Conservation (phyloP, 768 basidiomycete genomes). For the Rhizopogon vesiculosus region DNA sequence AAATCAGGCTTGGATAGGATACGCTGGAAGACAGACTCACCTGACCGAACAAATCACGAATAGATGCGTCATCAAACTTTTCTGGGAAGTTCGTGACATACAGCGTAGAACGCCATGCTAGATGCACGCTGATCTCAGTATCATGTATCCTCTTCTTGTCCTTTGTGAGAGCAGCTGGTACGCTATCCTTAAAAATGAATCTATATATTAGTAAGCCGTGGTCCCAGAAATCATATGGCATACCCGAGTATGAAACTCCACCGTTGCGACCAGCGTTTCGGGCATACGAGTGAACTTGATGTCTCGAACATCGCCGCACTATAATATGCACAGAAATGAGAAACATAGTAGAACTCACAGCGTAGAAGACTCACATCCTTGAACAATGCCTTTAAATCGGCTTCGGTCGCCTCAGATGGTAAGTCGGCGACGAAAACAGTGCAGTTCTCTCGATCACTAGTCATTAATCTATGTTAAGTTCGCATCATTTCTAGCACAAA, state of each 20-base stretch:
- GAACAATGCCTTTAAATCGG: slow-evolving; percentile 70
- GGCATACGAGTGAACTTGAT: slow-evolving; percentile 68
- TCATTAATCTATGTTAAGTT: background rate
- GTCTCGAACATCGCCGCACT: slow-evolving; percentile 90
- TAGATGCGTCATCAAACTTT: slow-evolving; percentile 66
- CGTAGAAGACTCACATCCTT: slow-evolving; percentile 63
- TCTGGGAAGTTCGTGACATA: slow-evolving; percentile 97
- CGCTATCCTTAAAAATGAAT: slow-evolving; percentile 49
- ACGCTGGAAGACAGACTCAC: slow-evolving; percentile 34
- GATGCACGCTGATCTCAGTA: slow-evolving; percentile 76
- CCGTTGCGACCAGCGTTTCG: slow-evolving; percentile 66
- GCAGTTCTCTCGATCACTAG: slow-evolving; percentile 91
- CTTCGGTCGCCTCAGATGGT: slow-evolving; percentile 49
- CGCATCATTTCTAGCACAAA: background rate
- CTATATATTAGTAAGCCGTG: slow-evolving; percentile 1
- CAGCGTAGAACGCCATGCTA: slow-evolving; percentile 91
- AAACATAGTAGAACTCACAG: background rate
- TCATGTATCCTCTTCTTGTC: slow-evolving; percentile 86
- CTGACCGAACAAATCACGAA: slow-evolving; percentile 74
- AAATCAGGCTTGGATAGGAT: slow-evolving; percentile 2
- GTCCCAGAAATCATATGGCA: background rate
- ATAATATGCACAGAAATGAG: slow-evolving; percentile 10
- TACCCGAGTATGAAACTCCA: slow-evolving; percentile 76
- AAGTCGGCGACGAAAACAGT: slow-evolving; percentile 86
- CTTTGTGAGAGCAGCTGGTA: slow-evolving; percentile 86